These are phyloP conservation scores for Miamiensis avidus DNA, from an alignment of 169 alveolate genomes.

Conservation along the genomic window DNA sequence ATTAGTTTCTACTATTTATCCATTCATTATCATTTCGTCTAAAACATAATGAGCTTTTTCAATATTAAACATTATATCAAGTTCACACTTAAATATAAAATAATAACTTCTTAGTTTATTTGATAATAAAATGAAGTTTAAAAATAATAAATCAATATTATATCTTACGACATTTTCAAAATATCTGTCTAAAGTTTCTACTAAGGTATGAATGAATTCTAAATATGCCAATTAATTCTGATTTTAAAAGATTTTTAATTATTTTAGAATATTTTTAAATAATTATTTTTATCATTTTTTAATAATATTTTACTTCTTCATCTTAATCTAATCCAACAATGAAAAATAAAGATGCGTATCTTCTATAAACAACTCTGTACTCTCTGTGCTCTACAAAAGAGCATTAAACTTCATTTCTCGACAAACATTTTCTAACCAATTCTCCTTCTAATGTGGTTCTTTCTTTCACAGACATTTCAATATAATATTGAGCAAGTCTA, in stretches of 20 bases:
- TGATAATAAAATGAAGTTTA: not conserved
- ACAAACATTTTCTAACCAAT: slow-evolving; percentile 96
- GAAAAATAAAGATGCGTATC: slow-evolving; percentile 98
- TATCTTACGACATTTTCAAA: slow-evolving; percentile 91
- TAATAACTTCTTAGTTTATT: not conserved
- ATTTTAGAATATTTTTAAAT: too few relatives aligned
- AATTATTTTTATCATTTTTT: too few relatives aligned
- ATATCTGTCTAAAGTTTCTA: slow-evolving; percentile 97
- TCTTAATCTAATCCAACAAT: slow-evolving; percentile 92
- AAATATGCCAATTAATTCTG: slow-evolving; percentile 95
- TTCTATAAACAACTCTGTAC: slow-evolving; percentile 90
- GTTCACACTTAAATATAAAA: slow-evolving; percentile 75
- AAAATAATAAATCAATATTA: not conserved
- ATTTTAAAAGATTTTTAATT: slow-evolving; percentile 22
- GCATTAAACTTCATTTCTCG: slow-evolving; percentile 95
- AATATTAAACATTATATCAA: slow-evolving; percentile 79
- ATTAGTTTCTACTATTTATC: slow-evolving; percentile 93
- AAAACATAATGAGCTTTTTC: slow-evolving; percentile 98
- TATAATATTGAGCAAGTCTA: slow-evolving; percentile 93
- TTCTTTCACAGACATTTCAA: slow-evolving; percentile 89
- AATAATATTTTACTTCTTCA: slow-evolving; percentile 54
- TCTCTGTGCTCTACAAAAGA: slow-evolving; percentile 96
- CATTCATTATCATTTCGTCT: slow-evolving; percentile 97
- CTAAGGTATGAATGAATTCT: slow-evolving; percentile 97
- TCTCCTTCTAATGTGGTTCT: slow-evolving; percentile 96